Evolutionary conservation across 2,329 filamentous ascomycete genomes (phyloP), one percentile per base, ranked within the genome.

Genomic region (Alternaria hordeiaustralica): DNA sequence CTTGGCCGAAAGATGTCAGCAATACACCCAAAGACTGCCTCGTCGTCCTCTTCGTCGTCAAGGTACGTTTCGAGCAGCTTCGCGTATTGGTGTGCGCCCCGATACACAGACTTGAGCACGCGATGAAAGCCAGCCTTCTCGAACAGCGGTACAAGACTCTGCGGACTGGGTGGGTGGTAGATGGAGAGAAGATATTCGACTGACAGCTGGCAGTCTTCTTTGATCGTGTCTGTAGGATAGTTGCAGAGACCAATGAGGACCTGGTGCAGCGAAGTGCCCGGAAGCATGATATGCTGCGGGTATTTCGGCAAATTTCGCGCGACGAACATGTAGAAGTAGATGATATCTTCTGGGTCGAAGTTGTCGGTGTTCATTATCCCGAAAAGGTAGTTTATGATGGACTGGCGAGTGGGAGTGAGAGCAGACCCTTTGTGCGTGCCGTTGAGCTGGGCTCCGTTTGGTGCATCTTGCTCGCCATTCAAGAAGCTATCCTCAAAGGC

Each of bases 301-400:
- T 97, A 99, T 78, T 99, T 99, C 4, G 96, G 93, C 54, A 99
- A 83, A 76, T 97, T 99, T 60, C 96, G 89, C 18, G 96, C 95
- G 76, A 99, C 92, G 75, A 99, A 99, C 94, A 99, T 99, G 80
- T 99, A 94, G 47, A 99, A 87, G 79, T 97, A 99, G 60, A 99
- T 92, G 12, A 92, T 94, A 75, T 98, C 94, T 64, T 92, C 88
- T 0, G 89, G 81, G 1, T 89, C 87, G 79, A 97, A 98, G 50
- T 92, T 88, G 5, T 86, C 84, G 1, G 88, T 83, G 54, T 90
- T 92, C 93, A 99, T 97, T 26, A 97, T 90, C 77, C 97, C 94
- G 11, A 97, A 86, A 61, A 99, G 83, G 60, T 97, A 96, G 50
- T 92, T 95, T 68, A 97, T 87, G 63, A 99, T 89, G 73, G 97